Conservation (phyloP, 306 rosid species). For the Styphnolobium japonicum region DNA sequence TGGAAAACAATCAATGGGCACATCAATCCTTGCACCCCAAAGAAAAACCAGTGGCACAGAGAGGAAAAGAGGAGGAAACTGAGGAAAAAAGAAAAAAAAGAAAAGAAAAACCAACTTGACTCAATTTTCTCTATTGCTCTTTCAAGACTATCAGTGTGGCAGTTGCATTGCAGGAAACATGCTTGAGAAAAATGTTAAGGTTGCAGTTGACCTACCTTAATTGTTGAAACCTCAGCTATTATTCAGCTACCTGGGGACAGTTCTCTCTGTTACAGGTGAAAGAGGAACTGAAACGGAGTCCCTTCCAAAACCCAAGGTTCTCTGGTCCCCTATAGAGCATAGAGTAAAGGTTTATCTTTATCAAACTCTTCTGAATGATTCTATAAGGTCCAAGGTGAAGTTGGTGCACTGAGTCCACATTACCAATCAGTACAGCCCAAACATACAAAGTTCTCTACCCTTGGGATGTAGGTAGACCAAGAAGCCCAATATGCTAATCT, state of each 20-base stretch:
- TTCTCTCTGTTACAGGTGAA: not conserved
- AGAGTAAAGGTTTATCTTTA: too few species aligned
- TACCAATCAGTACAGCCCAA: not conserved
- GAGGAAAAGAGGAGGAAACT: not conserved
- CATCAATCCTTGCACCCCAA: conserved; percentile 38
- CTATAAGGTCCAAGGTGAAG: not conserved
- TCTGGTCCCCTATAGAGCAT: not conserved
- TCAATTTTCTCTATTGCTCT: not conserved
- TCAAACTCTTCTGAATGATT: not conserved
- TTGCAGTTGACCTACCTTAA: conserved; percentile 64
- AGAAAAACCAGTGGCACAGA: conserved; percentile 20
- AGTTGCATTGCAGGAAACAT: conserved; percentile 10
- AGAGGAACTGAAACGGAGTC: conserved; percentile 3
- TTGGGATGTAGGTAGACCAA: not conserved
- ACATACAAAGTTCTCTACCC: not conserved
- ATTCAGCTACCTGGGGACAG: conserved; percentile 25
- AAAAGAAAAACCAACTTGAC: conserved; percentile 11
- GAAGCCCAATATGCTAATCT: too few species aligned
- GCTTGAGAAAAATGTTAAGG: conserved; percentile 39
- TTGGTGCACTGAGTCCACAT: not conserved
- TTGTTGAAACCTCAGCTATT: conserved; percentile 32
- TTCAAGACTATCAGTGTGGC: conserved; percentile 11
- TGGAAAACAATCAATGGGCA: conserved; percentile 39
- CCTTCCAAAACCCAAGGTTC: not conserved
- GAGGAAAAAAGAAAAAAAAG: not conserved